Evolutionary conservation across 2,329 filamentous ascomycete species (phyloP).

Genomic region (Biscogniauxia sp.): DNA sequence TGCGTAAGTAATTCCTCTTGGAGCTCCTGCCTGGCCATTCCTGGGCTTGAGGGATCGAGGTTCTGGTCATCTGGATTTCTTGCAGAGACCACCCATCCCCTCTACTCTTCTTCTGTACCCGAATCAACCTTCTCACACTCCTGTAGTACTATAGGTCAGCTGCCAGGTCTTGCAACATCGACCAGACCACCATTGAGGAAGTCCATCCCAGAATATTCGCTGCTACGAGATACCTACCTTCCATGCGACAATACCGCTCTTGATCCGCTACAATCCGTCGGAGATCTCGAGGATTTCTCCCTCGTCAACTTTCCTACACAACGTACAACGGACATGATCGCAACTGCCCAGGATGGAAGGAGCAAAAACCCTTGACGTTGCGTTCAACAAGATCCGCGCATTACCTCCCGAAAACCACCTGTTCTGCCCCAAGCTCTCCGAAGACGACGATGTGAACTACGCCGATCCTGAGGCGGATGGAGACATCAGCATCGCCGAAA

Average conservation of each 20-base stretch:
- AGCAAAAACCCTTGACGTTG: constrained; percentile 24
- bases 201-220: background rate
- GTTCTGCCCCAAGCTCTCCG: constrained; percentile 63
- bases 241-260: background rate
- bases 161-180: background rate
- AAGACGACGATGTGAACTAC: constrained; percentile 65
- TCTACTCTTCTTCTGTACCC: too few relatives aligned
- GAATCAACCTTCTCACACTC: background rate
- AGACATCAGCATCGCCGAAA: constrained; percentile 48
- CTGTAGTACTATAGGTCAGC: background rate
- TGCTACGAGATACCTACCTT: background rate
- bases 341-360: constrained; percentile 26
- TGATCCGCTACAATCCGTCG: background rate
- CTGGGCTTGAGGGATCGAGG: too few relatives aligned
- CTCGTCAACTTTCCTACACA: background rate
- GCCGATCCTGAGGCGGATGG: constrained; percentile 50
- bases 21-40: background rate
- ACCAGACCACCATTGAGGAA: background rate
- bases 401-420: constrained; percentile 46
- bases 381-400: constrained; percentile 24
- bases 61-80: background rate
- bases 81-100: background rate
- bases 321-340: constrained; percentile 20
- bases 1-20: background rate
- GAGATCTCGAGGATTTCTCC: background rate